Base-by-base conservation (phyloP, 108 stramenopile species). In the Licmophora abbreviata region DNA sequence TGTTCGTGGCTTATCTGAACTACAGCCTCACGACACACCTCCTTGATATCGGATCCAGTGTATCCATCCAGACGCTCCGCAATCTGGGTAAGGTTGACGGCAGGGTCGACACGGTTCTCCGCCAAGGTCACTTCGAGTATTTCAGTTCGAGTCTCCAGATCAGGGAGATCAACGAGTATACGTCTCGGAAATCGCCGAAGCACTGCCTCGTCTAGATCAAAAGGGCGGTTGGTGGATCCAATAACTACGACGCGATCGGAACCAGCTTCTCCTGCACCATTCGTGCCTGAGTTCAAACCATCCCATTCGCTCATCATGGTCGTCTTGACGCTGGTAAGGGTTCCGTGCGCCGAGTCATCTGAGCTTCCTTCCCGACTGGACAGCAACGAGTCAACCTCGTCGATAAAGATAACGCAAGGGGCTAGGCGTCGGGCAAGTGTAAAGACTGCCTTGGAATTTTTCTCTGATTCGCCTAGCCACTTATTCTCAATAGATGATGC, bases 371-470 rank as follows among this genome's bases (percentile, higher is more conserved):
- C 89, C 4, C 98, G 70, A 24, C 79, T 86, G 0, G 88, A 78
- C 23, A 99, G 51, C 27, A 98, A 70, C 12, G 85, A 82, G 45
- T 98, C 97, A 12, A 96, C 94, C 71, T 98, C 97, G 51, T 98
- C 97, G 50, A 98, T 80, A 54, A 90, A 98, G 35, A 98, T 83
- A 23, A 98, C 95, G 51, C 93, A 94, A 14, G 97, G 97, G 6
- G 93, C 92, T 11, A 96, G 70, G 29, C 93, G 67, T 31, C 95
- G 66, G 0, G 97, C 97, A 24, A 98, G 71, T n/a, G 95, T 95
- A 63, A 98, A 98, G 14, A 98, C 95, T n/a, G 97, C 97, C 59
- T 95, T 90, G 23, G 95, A 95, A 72, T 98, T 96, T 67, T 98
- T 98, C 71, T 98, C 97, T 18, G 87, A 90, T 56, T 96, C 97